A percentile compares a stretch with the other conserved stretches of the same genome.
These are phyloP conservation scores for Multifurca ochricompacta DNA, from an alignment of 768 basidiomycete species.

Conservation along the genomic window DNA sequence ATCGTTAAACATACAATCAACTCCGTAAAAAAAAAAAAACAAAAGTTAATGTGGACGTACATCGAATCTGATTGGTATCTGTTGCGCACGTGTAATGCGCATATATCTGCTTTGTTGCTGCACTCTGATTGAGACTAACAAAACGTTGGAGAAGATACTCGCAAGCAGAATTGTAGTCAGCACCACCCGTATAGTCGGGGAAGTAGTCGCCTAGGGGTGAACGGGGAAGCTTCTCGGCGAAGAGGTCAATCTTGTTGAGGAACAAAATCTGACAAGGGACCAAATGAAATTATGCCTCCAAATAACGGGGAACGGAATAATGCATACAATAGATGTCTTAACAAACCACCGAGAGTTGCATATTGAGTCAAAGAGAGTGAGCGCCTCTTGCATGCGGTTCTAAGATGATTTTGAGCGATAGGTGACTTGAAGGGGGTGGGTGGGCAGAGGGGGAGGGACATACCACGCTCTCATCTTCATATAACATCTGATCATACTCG, in stretches of 20 bases:
- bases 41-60: slow-evolving; percentile 43
- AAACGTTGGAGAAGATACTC: slow-evolving; percentile 79
- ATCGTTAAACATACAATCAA: neutral
- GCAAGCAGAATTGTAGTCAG: slow-evolving; percentile 87
- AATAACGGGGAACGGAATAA: slow-evolving; percentile 5
- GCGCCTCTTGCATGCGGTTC: slow-evolving; percentile 97
- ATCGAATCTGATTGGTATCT: slow-evolving; percentile 89
- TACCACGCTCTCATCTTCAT: slow-evolving; percentile 93
- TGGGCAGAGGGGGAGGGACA: slow-evolving; percentile 27
- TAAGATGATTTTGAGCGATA: slow-evolving; percentile 27
- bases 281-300: slow-evolving; percentile 8
- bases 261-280: slow-evolving; percentile 68
- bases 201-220: slow-evolving; percentile 85
- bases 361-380: slow-evolving; percentile 96
- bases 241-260: slow-evolving; percentile 95
- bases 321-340: slow-evolving; percentile 83
- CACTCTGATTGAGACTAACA: slow-evolving; percentile 85
- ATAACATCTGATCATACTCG: slow-evolving; percentile 97
- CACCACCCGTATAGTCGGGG: slow-evolving; percentile 83
- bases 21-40: neutral
- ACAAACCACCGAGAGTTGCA: slow-evolving; percentile 97
- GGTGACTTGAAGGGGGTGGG: neutral
- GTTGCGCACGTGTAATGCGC: slow-evolving; percentile 92
- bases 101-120: slow-evolving; percentile 81
- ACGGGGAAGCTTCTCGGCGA: slow-evolving; percentile 84